A percentile compares a stretch with the other conserved stretches of the same genome.
These are phyloP conservation scores for Phlyctochytrium planicorne DNA, from an alignment of 192 early-diverging fungal species.

Conservation along the genomic window DNA sequence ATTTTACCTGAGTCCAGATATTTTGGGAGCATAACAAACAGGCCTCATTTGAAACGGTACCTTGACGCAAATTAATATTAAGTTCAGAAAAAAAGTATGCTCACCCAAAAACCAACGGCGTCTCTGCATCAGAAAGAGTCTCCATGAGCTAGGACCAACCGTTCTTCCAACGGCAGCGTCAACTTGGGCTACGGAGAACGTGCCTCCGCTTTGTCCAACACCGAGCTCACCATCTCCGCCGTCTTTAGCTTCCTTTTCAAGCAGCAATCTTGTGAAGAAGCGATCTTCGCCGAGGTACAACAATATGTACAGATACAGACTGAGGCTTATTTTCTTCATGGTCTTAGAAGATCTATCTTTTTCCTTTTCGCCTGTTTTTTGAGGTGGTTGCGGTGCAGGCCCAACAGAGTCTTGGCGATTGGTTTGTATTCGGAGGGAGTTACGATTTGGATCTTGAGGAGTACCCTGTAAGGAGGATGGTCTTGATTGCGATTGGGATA, in stretches of 20 bases:
- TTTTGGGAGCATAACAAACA: conserved; percentile 35
- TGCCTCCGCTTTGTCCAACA: not conserved
- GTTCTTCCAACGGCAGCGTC: conserved; percentile 43
- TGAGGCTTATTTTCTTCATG: no score
- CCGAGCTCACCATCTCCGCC: not conserved
- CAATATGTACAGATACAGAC: conserved; percentile 43
- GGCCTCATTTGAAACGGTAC: conserved; percentile 40
- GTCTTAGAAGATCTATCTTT: no score
- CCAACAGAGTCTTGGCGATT: no score
- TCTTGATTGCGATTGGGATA: no score
- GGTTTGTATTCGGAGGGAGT: no score
- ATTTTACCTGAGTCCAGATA: conserved; percentile 22
- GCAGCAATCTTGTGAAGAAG: conserved; percentile 50
- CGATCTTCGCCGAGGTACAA: conserved; percentile 50
- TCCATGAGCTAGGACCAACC: conserved; percentile 37
- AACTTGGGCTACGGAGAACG: not conserved
- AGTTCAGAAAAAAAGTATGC: not conserved
- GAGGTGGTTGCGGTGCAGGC: no score
- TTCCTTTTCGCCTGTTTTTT: no score
- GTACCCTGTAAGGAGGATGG: no score
- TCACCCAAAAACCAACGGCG: conserved; percentile 47
- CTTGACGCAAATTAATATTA: not conserved
- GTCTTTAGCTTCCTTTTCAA: conserved; percentile 20
- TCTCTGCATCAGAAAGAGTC: conserved; percentile 40
- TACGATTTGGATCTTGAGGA: no score